Conservation (phyloP, 2,329 filamentous ascomycete genomes). For the Didymellaceae sp. region DNA sequence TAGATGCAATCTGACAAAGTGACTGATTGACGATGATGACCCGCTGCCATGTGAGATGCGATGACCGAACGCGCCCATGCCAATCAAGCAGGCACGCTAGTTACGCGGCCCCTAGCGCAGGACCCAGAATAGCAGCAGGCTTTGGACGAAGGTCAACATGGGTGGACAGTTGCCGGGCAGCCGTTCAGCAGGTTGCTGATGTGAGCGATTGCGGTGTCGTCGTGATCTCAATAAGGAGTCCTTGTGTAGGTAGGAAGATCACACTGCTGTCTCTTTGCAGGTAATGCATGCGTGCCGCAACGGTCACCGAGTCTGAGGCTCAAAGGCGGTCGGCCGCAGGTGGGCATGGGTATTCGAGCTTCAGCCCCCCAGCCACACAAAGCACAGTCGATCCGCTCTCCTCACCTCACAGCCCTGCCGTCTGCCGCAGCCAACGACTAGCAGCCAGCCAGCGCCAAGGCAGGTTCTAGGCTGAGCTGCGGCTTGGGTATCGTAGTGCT, state of each 20-base stretch:
- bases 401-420: constrained; percentile 30
- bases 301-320: constrained; percentile 4
- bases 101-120: constrained; percentile 15
- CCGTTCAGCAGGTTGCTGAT: constrained; percentile 25
- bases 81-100: constrained; percentile 28
- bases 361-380: constrained; percentile 14
- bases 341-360: too few species aligned
- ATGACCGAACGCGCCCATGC: constrained; percentile 17
- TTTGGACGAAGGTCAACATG: constrained; percentile 18
- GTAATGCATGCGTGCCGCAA: neutral
- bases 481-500: constrained; percentile 24
- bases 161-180: neutral
- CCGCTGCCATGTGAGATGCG: constrained; percentile 13
- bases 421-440: too few species aligned
- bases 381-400: constrained; percentile 25
- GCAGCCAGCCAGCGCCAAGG: constrained; percentile 34
- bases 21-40: neutral
- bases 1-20: neutral
- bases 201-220: too few species aligned
- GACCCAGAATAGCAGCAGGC: constrained; percentile 35
- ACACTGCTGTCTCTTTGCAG: neutral
- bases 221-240: neutral
- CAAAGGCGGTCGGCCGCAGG: too few species aligned
- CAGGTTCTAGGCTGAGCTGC: constrained; percentile 28
- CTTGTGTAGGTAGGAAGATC: neutral